Conservation (phyloP, 176 grass and related monocot genomes). For the Triticum monococcum region DNA sequence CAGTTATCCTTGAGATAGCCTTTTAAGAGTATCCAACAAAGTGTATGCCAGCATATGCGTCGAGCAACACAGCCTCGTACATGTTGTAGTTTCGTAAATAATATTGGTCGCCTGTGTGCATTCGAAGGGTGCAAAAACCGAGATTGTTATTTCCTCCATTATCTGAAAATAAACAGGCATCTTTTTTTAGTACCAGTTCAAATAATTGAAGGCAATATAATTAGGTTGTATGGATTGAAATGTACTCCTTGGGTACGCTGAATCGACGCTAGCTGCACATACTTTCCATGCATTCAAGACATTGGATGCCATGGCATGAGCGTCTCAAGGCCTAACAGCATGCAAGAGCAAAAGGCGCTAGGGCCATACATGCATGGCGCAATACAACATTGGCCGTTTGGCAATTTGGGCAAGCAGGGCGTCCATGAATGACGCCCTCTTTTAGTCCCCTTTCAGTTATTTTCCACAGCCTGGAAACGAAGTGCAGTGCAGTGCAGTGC, state of each 20-base stretch:
- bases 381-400: slow-evolving; percentile 27
- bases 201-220: neutral
- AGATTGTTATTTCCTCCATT: no score
- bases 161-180: neutral
- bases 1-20: no score
- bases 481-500: neutral
- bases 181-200: no score
- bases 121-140: no score
- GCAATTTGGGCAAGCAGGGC: slow-evolving; percentile 11
- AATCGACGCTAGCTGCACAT: neutral
- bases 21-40: no score
- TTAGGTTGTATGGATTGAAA: neutral
- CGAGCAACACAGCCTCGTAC: no score
- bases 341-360: neutral
- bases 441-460: slow-evolving; percentile 15
- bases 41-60: no score
- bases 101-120: no score
- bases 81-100: no score
- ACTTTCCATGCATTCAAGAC: slow-evolving; percentile 15
- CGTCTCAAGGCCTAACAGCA: neutral
- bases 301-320: neutral
- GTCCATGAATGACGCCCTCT: slow-evolving; percentile 2
- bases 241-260: neutral
- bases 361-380: slow-evolving; percentile 6
- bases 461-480: slow-evolving; percentile 41